Conservation (phyloP, 176 grass and related monocot species). For the Raddia distichophylla region DNA sequence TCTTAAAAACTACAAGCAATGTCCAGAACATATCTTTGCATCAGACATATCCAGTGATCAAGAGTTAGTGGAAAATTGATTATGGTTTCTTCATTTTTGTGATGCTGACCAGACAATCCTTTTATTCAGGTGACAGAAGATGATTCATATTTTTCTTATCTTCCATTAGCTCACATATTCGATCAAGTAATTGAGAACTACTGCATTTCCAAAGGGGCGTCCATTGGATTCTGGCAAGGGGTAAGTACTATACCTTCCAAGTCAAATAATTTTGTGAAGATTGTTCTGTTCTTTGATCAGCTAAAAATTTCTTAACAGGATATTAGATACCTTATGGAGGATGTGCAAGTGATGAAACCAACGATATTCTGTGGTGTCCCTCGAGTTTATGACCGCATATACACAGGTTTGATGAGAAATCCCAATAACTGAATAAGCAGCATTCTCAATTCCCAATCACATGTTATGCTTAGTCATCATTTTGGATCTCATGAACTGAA, state of each 20-base stretch:
- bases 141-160: slow-evolving; percentile 96
- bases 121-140: slow-evolving; percentile 66
- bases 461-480: slow-evolving; percentile 28
- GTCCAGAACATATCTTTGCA: not conserved
- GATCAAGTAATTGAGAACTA: slow-evolving; percentile 96
- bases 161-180: slow-evolving; percentile 97
- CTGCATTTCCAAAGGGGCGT: slow-evolving; percentile 95
- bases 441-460: not conserved
- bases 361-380: slow-evolving; percentile 97
- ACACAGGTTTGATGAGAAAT: slow-evolving; percentile 56
- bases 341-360: slow-evolving; percentile 86
- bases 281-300: slow-evolving; percentile 5
- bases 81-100: not conserved
- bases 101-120: not conserved
- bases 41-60: not conserved
- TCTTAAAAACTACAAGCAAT: not conserved
- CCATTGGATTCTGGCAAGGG: slow-evolving; percentile 99
- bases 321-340: slow-evolving; percentile 88
- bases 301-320: slow-evolving; percentile 52
- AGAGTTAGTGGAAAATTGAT: not conserved
- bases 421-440: not conserved
- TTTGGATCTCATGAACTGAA: slow-evolving; percentile 42
- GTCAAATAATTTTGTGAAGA: not conserved
- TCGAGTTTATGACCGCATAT: slow-evolving; percentile 94
- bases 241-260: slow-evolving; percentile 41